Evolutionary conservation across 768 basidiomycete genomes (phyloP).

Genomic region (Cubamyces sp.): DNA sequence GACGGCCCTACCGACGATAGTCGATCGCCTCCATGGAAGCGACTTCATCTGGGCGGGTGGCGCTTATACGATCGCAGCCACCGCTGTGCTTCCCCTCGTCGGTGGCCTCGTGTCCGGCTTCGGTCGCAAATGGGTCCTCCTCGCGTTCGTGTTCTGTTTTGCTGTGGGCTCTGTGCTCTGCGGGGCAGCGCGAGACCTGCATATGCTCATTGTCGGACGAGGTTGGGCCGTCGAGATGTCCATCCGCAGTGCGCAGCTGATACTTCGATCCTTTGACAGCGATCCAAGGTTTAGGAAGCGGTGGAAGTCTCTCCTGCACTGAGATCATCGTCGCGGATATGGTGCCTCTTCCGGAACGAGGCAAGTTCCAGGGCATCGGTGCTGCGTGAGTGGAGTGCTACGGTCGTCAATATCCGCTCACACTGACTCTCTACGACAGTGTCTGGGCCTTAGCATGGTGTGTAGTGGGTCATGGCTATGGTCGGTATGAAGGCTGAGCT

Average conservation of each 20-base stretch:
- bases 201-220: constrained; percentile 45
- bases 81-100: constrained; percentile 40
- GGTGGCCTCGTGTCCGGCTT: constrained; percentile 31
- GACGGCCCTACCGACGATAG: constrained; percentile 28
- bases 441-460: constrained; percentile 25
- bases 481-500: not conserved
- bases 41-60: constrained; percentile 35
- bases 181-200: constrained; percentile 44
- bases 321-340: constrained; percentile 33
- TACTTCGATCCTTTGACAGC: constrained; percentile 6
- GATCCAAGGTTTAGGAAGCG: constrained; percentile 33
- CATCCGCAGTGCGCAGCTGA: not conserved
- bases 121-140: constrained; percentile 27
- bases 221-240: constrained; percentile 6
- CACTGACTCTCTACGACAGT: not conserved
- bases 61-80: constrained; percentile 42
- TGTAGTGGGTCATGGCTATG: not conserved
- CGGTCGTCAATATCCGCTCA: not conserved
- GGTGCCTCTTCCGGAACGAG: constrained; percentile 32
- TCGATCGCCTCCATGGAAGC: constrained; percentile 24
- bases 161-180: constrained; percentile 44
- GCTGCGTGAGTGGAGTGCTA: constrained; percentile 15
- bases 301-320: constrained; percentile 28
- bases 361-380: constrained; percentile 37
- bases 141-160: constrained; percentile 38